Conservation (phyloP, 2,329 filamentous ascomycete genomes). For the Exserohilum rostratum region DNA sequence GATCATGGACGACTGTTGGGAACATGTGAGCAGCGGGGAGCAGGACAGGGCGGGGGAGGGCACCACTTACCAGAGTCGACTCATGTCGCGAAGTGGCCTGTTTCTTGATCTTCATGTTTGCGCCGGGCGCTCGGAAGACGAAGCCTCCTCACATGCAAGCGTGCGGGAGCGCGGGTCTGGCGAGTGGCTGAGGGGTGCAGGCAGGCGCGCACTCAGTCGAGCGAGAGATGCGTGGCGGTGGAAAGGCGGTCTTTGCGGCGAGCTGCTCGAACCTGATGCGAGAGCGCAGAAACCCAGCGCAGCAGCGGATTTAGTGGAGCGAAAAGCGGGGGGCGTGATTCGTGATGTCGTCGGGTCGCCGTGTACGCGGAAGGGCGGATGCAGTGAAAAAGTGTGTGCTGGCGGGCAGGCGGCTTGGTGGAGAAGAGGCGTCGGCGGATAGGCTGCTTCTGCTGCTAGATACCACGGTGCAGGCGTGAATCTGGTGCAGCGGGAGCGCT, state of each 20-base stretch:
- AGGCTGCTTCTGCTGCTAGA: constrained; percentile 17
- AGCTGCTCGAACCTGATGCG: constrained; percentile 21
- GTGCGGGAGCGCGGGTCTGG: constrained; percentile 9
- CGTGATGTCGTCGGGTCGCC: not conserved
- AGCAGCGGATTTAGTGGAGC: constrained; percentile 8
- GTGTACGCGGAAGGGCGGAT: not conserved
- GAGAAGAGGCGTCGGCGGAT: constrained; percentile 24
- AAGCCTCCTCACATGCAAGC: constrained; percentile 44
- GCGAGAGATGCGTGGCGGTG: constrained; percentile 3
- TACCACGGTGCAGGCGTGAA: constrained; percentile 48
- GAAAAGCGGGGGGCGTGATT: constrained; percentile 8
- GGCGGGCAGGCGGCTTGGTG: constrained; percentile 17
- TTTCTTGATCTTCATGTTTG: constrained; percentile 63
- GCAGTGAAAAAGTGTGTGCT: constrained; percentile 9
- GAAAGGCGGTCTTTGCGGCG: constrained; percentile 5
- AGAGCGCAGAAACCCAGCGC: constrained; percentile 7
- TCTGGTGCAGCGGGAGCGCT: constrained; percentile 25
- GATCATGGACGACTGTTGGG: constrained; percentile 81
- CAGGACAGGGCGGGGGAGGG: not conserved
- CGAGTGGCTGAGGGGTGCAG: not conserved
- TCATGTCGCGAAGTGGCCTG: constrained; percentile 60
- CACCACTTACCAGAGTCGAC: constrained; percentile 54
- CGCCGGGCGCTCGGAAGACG: constrained; percentile 45
- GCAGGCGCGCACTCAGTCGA: not conserved
- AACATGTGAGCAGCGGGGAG: constrained; percentile 11